Evolutionary conservation across 2,329 filamentous ascomycete genomes (phyloP), one percentile per base, ranked within the genome.

Genomic region (Paracamarosporium sp.): DNA sequence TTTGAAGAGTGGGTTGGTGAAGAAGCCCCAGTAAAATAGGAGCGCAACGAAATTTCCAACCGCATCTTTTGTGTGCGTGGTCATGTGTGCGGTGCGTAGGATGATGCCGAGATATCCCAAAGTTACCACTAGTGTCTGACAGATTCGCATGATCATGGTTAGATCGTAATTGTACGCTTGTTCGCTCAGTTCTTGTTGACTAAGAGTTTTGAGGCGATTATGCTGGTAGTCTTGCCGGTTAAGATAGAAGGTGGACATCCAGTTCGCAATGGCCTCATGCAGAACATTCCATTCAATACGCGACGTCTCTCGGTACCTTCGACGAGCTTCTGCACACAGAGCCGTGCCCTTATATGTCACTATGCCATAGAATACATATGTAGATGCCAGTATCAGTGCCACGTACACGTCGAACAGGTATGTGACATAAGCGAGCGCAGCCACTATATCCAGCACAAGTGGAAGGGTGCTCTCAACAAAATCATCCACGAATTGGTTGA

Each of bases 371-470:
- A 51, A 41, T 25, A 51, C 36, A 27, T 51, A 51, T 4, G 43
- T 54, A 8, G 17, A 7, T 15, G 41, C 22, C 13, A 70, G 30
- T 55, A 75, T 56, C 51, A 65, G 47, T 52, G 68, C 63, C 41
- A 71, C 40, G 41, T 67, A 87, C 17, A 81, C 75, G 58, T 87
- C 86, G 70, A 89, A 90, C n/a, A 86, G 78, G 52, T 76, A 78
- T 61, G 83, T 86, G 4, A 90, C 74, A 62, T 83, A 87, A 40
- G 75, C 76, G 50, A 88, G 81, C 0, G 86, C 86, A 27, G 88
- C 74, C n/a, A 80, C 60, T 13, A 89, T 72, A 70, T 51, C 48
- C 25, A 51, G n/a, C 12, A 41, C 36, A 17, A 83, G 77, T 56
- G 89, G 84, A 5, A 85, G 72, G 7, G 86, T 70, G n/a, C 80